Evolutionary conservation across 495 filamentous ascomycete species (phyloP).

Genomic region (Penicillium subrubescens): DNA sequence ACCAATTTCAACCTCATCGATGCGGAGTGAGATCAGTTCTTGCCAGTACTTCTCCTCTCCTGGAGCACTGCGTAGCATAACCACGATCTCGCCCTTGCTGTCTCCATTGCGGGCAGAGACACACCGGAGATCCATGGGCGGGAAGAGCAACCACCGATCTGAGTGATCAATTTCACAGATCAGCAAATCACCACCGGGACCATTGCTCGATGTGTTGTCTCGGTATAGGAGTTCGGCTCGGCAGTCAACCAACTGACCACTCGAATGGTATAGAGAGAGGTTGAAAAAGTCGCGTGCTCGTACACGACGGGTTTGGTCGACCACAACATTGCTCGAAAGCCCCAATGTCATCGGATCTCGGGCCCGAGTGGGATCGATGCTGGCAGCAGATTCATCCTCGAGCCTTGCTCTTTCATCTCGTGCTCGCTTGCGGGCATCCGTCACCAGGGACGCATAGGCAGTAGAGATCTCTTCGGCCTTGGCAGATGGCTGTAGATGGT

Average conservation of each 20-base stretch:
- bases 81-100: slow-evolving; percentile 65
- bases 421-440: slow-evolving; percentile 73
- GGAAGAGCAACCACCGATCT: slow-evolving; percentile 86
- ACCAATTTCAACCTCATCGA: slow-evolving; percentile 73
- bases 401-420: slow-evolving; percentile 85
- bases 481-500: slow-evolving; percentile 55
- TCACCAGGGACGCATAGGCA: slow-evolving; percentile 70
- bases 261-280: slow-evolving; percentile 83
- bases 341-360: slow-evolving; percentile 77
- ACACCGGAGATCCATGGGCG: slow-evolving; percentile 67
- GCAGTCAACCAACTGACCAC: slow-evolving; percentile 83
- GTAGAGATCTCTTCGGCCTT: slow-evolving; percentile 58
- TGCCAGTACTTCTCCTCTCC: slow-evolving; percentile 62
- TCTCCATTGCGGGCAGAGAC: slow-evolving; percentile 84
- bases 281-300: slow-evolving; percentile 87
- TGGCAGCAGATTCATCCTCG: slow-evolving; percentile 86
- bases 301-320: slow-evolving; percentile 76
- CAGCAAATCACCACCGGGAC: slow-evolving; percentile 73
- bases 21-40: slow-evolving; percentile 73
- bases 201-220: slow-evolving; percentile 66
- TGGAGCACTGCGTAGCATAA: slow-evolving; percentile 71
- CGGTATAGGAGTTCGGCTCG: slow-evolving; percentile 85
- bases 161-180: slow-evolving; percentile 82
- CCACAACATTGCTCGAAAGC: slow-evolving; percentile 64
- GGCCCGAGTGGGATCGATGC: slow-evolving; percentile 75